These are phyloP conservation scores for Zopfochytrium polystomum DNA, from an alignment of 371 early-diverging fungal species.

Conservation along the genomic window DNA sequence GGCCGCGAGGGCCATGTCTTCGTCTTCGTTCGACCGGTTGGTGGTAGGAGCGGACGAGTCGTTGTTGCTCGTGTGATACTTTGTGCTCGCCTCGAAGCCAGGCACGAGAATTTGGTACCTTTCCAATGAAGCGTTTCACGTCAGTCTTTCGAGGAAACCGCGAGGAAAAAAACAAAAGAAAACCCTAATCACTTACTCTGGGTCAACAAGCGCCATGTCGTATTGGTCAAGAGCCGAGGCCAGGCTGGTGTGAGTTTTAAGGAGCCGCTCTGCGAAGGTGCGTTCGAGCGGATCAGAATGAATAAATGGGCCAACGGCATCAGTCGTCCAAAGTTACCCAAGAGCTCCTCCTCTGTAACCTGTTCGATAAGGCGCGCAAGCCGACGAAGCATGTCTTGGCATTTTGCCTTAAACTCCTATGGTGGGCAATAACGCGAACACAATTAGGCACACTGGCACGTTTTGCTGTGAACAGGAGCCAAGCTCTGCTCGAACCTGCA, in stretches of 20 bases:
- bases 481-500: slow-evolving; percentile 4
- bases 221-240: slow-evolving; percentile 11
- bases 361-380: background rate
- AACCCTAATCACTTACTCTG: too few relatives aligned
- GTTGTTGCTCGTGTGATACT: background rate
- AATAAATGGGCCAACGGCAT: background rate
- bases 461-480: background rate
- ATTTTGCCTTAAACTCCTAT: slow-evolving; percentile 18
- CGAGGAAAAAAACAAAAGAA: too few relatives aligned
- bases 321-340: slow-evolving; percentile 1
- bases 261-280: slow-evolving; percentile 2
- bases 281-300: background rate
- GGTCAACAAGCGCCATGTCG: too few relatives aligned
- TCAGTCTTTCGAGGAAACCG: too few relatives aligned
- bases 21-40: slow-evolving; percentile 1
- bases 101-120: too few relatives aligned
- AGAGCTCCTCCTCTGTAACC: slow-evolving; percentile 16
- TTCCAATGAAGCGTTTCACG: too few relatives aligned
- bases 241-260: slow-evolving; percentile 2
- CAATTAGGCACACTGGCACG: background rate
- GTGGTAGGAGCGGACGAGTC: background rate
- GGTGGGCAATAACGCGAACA: background rate
- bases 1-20: background rate
- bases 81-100: background rate
- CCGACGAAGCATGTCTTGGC: slow-evolving; percentile 13